A percentile compares a stretch with the other conserved stretches of the same genome.
Evolutionary conservation across 2,329 filamentous ascomycete species (phyloP).

Genomic region (Thelonectria olida): DNA sequence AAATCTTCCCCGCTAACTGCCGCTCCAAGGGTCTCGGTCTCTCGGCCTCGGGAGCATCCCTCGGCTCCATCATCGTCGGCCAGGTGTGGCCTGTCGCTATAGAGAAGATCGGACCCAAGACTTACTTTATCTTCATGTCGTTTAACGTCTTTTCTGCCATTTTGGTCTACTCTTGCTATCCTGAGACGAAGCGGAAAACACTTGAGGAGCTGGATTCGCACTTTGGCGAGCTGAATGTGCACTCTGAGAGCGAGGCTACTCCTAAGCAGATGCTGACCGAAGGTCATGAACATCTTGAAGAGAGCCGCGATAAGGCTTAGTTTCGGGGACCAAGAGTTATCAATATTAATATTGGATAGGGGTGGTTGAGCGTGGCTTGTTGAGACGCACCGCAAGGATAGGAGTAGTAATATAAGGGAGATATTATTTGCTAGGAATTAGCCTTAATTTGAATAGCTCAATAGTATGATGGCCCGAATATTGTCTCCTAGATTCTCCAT

Average conservation of each 20-base stretch:
- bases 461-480: background rate
- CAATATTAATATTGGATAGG: background rate
- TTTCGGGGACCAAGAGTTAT: background rate
- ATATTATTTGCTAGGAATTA: too few relatives aligned
- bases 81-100: constrained; percentile 66
- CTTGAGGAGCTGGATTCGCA: constrained; percentile 34
- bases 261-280: constrained; percentile 39
- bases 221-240: constrained; percentile 37
- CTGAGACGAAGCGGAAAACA: constrained; percentile 13
- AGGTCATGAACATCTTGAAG: constrained; percentile 23
- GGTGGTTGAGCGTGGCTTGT: too few relatives aligned
- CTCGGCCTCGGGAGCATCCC: constrained; percentile 62
- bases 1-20: constrained; percentile 68
- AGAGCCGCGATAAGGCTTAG: background rate
- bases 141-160: constrained; percentile 36
- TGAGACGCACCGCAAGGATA: too few relatives aligned
- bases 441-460: background rate
- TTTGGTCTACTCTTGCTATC: constrained; percentile 34
- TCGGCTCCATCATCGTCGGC: constrained; percentile 63
- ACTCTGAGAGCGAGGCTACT: constrained; percentile 33
- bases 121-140: constrained; percentile 63
- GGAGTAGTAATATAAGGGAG: too few relatives aligned
- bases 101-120: constrained; percentile 56
- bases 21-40: constrained; percentile 66
- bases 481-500: background rate